Base-by-base conservation (phyloP, 75 land plant species). In the Larix kaempferi region DNA sequence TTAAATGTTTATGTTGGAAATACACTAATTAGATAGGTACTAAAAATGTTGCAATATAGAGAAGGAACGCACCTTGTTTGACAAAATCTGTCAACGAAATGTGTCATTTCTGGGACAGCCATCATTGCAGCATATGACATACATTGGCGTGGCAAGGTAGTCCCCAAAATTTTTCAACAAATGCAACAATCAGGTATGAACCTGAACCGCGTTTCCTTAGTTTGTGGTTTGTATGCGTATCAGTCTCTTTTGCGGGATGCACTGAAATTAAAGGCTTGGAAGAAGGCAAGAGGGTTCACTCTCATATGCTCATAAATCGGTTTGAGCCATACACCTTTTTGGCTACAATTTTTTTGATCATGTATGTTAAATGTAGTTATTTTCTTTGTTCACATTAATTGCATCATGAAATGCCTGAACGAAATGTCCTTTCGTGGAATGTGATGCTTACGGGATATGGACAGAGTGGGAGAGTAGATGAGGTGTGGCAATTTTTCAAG, bases 1-100 rank as follows among this genome's bases (percentile, higher is more conserved):
- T 78, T 91, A 10, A 74, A 82, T 0, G 91, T 83, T 0, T 91
- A 91, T 78, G 78, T 88, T 15, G 83, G n/a, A n/a, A n/a, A n/a
- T n/a, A n/a, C n/a, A n/a, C n/a, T n/a, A n/a, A n/a, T n/a, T n/a
- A 83, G 71, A 81, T 79, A 60, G 89, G 92, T 13, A 81, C 66
- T n/a, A n/a, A n/a, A n/a, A n/a, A n/a, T n/a, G n/a, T n/a, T n/a
- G n/a, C n/a, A n/a, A n/a, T n/a, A n/a, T n/a, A n/a, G n/a, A n/a
- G n/a, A n/a, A n/a, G n/a, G n/a, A n/a, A n/a, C n/a, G n/a, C n/a
- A n/a, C n/a, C 26, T 84, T 86, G 83, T 85, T 85, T 12, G 54
- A 49, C n/a, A n/a, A n/a, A n/a, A n/a, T n/a, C n/a, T n/a, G n/a
- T n/a, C n/a, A n/a, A n/a, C n/a, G n/a, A n/a, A n/a, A n/a, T n/a